Conservation (phyloP, 208 protist species). For the Trichomonas gallinae region DNA sequence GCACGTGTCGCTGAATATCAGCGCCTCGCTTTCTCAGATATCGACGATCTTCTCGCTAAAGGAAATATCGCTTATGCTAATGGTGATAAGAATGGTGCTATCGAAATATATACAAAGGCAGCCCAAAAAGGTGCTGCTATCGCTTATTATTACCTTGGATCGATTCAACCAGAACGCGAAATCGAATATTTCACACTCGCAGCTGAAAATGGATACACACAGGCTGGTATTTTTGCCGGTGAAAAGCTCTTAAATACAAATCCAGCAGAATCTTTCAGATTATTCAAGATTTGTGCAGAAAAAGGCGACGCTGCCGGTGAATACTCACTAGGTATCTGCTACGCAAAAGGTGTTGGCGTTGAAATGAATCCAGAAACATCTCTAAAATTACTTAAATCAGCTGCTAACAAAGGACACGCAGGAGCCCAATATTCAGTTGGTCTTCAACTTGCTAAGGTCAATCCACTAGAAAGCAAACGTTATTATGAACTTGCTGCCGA, state of each 20-base stretch:
- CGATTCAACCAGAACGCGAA: neutral
- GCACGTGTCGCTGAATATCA: neutral
- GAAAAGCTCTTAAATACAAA: neutral
- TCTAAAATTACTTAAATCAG: neutral
- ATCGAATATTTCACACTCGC: neutral
- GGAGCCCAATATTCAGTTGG: neutral
- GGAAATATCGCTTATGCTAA: neutral
- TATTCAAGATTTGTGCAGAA: neutral
- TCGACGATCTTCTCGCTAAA: neutral
- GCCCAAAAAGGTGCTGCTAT: neutral
- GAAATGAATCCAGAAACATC: neutral
- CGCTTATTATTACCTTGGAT: neutral
- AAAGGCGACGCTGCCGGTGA: neutral
- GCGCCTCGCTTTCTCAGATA: neutral
- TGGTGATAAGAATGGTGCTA: neutral
- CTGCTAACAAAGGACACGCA: neutral
- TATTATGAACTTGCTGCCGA: neutral
- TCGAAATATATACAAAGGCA: neutral
- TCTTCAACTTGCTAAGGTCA: neutral
- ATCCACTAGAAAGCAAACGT: neutral
- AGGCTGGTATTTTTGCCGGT: neutral
- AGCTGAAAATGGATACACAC: neutral
- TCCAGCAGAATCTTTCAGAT: neutral
- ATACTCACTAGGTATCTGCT: neutral
- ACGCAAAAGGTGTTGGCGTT: neutral